Percentiles rank a stretch among this genome's conserved stretches.
phyloP scores from a whole-genome alignment of 1,139 yeast genomes.

The Scheffersomyces titani region DNA sequence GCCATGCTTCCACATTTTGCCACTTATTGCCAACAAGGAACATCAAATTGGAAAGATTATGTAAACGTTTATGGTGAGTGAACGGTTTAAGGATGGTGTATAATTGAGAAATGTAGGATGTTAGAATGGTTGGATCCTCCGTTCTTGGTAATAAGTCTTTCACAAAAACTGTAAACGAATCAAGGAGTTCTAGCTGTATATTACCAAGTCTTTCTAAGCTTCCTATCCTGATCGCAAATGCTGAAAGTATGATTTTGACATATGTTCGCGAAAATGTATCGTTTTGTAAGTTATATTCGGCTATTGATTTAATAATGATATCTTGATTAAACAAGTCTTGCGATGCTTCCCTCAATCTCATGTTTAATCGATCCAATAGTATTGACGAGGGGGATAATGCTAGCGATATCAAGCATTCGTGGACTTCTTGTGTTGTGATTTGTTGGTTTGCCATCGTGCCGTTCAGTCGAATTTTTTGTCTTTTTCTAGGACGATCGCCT shows the following conservation, averaged over 20 bases:
- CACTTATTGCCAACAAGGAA: conserved; percentile 11
- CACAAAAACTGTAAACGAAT: conserved; percentile 19
- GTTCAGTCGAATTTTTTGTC: neutral
- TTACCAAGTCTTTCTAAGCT: conserved; percentile 12
- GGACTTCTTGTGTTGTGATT: neutral
- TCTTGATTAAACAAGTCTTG: neutral
- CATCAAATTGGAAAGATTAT: conserved; percentile 28
- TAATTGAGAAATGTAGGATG: conserved; percentile 6
- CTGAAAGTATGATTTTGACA: conserved; percentile 5
- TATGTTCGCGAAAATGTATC: conserved; percentile 6
- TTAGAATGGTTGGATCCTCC: conserved; percentile 3
- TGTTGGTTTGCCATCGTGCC: neutral
- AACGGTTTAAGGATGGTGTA: conserved; percentile 16
- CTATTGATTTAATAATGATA: neutral
- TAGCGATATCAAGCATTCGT: neutral
- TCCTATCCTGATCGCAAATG: neutral
- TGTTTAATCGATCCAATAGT: neutral
- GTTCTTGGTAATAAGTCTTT: conserved; percentile 10
- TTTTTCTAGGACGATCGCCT: neutral
- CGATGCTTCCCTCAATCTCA: neutral
- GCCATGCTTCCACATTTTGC: conserved; percentile 10
- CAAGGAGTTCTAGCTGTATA: conserved; percentile 22
- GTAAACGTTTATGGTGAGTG: conserved; percentile 27
- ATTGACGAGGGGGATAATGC: neutral
- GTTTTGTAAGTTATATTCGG: conserved; percentile 1